Conservation (phyloP, 176 grass and related monocot genomes). For the Eragrostis nindensis region DNA sequence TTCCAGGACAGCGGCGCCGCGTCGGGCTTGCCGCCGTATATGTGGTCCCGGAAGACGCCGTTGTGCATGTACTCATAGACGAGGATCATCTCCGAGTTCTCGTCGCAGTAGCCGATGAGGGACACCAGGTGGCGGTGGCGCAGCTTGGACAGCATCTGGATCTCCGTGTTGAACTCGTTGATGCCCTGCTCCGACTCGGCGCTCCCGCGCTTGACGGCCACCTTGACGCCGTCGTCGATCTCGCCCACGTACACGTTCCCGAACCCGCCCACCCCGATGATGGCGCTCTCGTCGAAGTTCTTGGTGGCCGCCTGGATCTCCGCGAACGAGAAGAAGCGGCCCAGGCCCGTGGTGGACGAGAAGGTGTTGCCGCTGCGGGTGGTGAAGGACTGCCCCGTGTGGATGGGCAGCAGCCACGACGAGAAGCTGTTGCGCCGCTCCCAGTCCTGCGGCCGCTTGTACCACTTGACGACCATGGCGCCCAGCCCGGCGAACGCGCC, state of each 20-base stretch:
- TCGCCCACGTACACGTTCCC: constrained; percentile 95
- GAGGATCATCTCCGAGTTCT: constrained; percentile 96
- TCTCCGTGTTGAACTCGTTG: constrained; percentile 97
- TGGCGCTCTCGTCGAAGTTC: constrained; percentile 79
- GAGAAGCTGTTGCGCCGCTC: constrained; percentile 93
- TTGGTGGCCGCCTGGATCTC: constrained; percentile 84
- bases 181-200: constrained; percentile 95
- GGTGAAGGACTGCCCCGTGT: constrained; percentile 74
- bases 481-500: constrained; percentile 82
- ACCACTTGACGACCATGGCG: constrained; percentile 85
- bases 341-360: constrained; percentile 73
- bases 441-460: constrained; percentile 87
- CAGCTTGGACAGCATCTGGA: constrained; percentile 98
- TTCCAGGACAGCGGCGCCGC: constrained; percentile 79
- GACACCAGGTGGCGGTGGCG: constrained; percentile 95
- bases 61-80: constrained; percentile 99
- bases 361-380: constrained; percentile 78
- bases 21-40: constrained; percentile 69
- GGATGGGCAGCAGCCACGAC: constrained; percentile 90
- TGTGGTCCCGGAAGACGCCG: constrained; percentile 85
- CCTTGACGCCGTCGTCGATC: constrained; percentile 83
- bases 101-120: constrained; percentile 98
- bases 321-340: constrained; percentile 74
- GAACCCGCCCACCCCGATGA: constrained; percentile 95
- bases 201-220: constrained; percentile 93